phyloP scores from a whole-genome alignment of 371 early-diverging fungal species.

The Zancudomyces culisetae region DNA sequence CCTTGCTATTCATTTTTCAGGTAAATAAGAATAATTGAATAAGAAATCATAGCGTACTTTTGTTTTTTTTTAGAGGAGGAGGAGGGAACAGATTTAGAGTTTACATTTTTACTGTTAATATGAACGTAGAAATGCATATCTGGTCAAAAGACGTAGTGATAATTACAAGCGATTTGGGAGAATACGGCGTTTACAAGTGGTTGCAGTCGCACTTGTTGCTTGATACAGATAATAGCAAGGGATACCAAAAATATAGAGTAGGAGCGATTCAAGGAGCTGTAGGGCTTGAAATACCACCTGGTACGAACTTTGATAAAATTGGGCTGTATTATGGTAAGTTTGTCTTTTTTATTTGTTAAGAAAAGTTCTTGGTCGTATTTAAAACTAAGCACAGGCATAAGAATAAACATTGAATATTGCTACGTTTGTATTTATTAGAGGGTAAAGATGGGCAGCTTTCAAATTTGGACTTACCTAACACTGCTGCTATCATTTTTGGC shows the following conservation, averaged over 20 bases:
- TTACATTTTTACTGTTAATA: slow-evolving; percentile 8
- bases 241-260: slow-evolving; percentile 40
- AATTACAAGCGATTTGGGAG: slow-evolving; percentile 55
- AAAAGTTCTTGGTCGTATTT: slow-evolving; percentile 8
- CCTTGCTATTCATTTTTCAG: slow-evolving; percentile 40
- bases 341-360: background rate
- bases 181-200: slow-evolving; percentile 66
- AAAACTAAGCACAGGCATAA: background rate
- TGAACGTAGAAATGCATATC: slow-evolving; percentile 42
- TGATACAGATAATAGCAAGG: slow-evolving; percentile 1
- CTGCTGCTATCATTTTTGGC: slow-evolving; percentile 33
- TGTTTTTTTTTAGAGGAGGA: slow-evolving; percentile 28
- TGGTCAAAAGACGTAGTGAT: slow-evolving; percentile 89
- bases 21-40: slow-evolving; percentile 39
- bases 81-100: slow-evolving; percentile 33
- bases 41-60: slow-evolving; percentile 50
- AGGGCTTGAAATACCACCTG: slow-evolving; percentile 64
- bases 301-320: slow-evolving; percentile 41
- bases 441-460: slow-evolving; percentile 86
- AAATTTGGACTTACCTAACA: slow-evolving; percentile 78
- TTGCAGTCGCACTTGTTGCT: slow-evolving; percentile 55
- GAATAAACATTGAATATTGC: background rate
- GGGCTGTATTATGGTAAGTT: slow-evolving; percentile 55
- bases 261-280: slow-evolving; percentile 79
- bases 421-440: slow-evolving; percentile 26